These are phyloP conservation scores for Spinacia oleracea DNA, from an alignment of 179 eudicot genomes.

Conservation along the genomic window DNA sequence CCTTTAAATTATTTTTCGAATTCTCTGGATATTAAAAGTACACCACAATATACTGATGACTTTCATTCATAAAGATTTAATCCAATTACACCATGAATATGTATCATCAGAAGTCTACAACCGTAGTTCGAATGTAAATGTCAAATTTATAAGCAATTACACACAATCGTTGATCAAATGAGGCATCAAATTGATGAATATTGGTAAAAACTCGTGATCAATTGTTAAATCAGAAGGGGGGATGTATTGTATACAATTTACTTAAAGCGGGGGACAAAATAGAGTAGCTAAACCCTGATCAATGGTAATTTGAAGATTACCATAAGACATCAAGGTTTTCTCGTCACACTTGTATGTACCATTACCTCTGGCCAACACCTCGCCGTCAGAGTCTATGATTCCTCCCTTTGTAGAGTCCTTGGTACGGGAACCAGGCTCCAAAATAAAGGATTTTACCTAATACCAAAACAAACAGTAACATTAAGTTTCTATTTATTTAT, in stretches of 20 bases:
- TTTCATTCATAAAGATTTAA: too few relatives aligned
- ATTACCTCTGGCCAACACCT: constrained; percentile 87
- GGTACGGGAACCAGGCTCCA: constrained; percentile 75
- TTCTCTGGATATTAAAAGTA: too few relatives aligned
- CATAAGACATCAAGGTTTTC: constrained; percentile 67
- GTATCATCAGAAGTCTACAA: background rate
- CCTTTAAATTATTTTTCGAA: too few relatives aligned
- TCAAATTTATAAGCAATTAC: background rate
- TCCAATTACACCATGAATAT: background rate
- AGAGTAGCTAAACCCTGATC: constrained; percentile 86
- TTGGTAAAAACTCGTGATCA: background rate
- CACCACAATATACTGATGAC: too few relatives aligned
- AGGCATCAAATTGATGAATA: background rate
- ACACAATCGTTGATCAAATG: background rate
- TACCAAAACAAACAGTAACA: background rate
- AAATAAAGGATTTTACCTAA: constrained; percentile 79
- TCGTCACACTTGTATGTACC: constrained; percentile 61
- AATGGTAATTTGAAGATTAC: constrained; percentile 54
- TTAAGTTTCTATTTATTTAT: background rate
- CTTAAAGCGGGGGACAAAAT: constrained; percentile 51
- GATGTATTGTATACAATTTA: background rate
- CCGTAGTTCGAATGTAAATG: background rate
- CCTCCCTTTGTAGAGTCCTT: constrained; percentile 65
- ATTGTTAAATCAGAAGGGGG: background rate
- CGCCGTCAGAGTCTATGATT: constrained; percentile 90